Evolutionary conservation across 2,329 filamentous ascomycete genomes (phyloP).

Genomic region (Coniochaeta sp.): DNA sequence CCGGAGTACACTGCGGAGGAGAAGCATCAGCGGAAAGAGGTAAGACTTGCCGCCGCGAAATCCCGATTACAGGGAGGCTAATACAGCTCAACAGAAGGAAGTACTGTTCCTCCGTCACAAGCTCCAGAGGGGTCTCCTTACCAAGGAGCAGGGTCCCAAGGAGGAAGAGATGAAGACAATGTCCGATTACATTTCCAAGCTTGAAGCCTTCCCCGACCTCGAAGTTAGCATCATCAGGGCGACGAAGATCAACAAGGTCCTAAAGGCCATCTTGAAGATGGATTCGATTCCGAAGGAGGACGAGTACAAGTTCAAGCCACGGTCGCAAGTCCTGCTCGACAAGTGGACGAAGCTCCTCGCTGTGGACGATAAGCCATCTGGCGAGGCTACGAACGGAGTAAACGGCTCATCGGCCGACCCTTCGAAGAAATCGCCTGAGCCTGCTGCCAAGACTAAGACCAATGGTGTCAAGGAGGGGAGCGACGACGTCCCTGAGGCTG

Average conservation of each 20-base stretch:
- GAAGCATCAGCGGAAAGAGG: conserved; percentile 51
- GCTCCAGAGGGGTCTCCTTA: conserved; percentile 88
- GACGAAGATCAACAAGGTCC: conserved; percentile 98
- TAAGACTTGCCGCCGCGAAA: conserved; percentile 21
- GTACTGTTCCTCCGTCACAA: conserved; percentile 93
- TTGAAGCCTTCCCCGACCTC: conserved; percentile 72
- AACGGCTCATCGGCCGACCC: conserved; percentile 34
- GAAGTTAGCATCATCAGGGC: conserved; percentile 81
- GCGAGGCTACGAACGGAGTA: conserved; percentile 34
- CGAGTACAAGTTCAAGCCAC: conserved; percentile 80
- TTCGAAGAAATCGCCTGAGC: conserved; percentile 19
- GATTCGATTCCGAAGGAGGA: conserved; percentile 79
- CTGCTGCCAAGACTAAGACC: conserved; percentile 19
- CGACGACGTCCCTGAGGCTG: conserved; percentile 22
- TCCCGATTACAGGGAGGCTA: conserved; percentile 16
- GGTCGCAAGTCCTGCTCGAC: conserved; percentile 71
- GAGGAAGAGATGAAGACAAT: conserved; percentile 76
- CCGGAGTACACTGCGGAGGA: conserved; percentile 51
- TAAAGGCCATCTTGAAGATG: conserved; percentile 90
- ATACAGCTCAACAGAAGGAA: conserved; percentile 46
- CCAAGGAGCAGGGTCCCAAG: conserved; percentile 76
- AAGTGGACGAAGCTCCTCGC: conserved; percentile 85
- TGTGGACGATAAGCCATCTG: conserved; percentile 37
- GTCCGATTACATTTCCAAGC: conserved; percentile 69
- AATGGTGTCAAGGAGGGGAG: conserved; percentile 31